These are phyloP conservation scores for Coriaria nepalensis DNA, from an alignment of 306 rosid genomes.

Conservation along the genomic window DNA sequence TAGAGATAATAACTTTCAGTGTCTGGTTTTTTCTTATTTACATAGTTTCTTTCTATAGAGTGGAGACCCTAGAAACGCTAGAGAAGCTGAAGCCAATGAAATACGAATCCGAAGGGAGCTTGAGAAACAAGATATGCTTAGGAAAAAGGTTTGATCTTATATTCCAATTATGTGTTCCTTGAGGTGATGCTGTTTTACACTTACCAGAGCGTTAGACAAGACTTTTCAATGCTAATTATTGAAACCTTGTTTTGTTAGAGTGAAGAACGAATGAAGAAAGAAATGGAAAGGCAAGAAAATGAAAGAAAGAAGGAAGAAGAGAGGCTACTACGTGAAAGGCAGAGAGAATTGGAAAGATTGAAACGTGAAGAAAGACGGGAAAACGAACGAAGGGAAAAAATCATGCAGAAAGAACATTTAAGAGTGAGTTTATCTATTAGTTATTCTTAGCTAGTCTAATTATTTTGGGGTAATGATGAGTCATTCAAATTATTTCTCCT, in stretches of 20 bases:
- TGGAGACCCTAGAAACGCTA: slow-evolving; percentile 59
- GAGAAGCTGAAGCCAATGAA: slow-evolving; percentile 78
- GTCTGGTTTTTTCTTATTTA: slow-evolving; percentile 10
- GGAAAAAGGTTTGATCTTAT: slow-evolving; percentile 58
- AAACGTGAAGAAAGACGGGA: slow-evolving; percentile 87
- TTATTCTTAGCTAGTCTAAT: background rate
- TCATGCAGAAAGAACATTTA: slow-evolving; percentile 58
- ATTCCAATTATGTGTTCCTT: background rate
- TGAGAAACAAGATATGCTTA: slow-evolving; percentile 85
- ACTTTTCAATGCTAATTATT: slow-evolving; percentile 10
- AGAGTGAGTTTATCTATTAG: slow-evolving; percentile 40
- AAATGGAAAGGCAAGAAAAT: slow-evolving; percentile 82
- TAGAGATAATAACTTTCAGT: slow-evolving; percentile 6
- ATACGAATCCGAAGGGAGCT: slow-evolving; percentile 74
- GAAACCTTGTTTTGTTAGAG: slow-evolving; percentile 27
- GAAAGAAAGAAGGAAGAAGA: slow-evolving; percentile 97
- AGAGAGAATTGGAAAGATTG: slow-evolving; percentile 73
- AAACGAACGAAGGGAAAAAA: slow-evolving; percentile 79
- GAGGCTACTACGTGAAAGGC: slow-evolving; percentile 83
- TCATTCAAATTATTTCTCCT: background rate
- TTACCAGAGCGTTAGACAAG: background rate
- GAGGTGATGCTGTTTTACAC: slow-evolving; percentile 1
- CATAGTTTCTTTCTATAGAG: slow-evolving; percentile 30
- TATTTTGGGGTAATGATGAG: too few relatives aligned
- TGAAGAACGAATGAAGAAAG: slow-evolving; percentile 80